These are phyloP conservation scores for Vaccinium myrtillus DNA, from an alignment of 148 eudicot species.

Conservation along the genomic window DNA sequence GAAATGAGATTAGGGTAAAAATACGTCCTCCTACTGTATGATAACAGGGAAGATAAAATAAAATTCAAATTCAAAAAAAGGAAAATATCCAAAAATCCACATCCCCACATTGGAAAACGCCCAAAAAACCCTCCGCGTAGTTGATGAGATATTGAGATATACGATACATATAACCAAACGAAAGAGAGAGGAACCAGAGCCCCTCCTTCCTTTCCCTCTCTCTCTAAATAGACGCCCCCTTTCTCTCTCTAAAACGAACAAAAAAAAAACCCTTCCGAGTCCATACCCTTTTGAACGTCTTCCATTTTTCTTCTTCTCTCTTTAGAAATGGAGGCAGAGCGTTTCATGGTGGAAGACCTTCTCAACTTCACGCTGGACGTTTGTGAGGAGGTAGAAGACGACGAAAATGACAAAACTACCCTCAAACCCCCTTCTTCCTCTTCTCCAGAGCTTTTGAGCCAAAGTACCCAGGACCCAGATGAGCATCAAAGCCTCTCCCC, in stretches of 20 bases:
- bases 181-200: background rate
- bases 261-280: background rate
- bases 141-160: slow-evolving; percentile 10
- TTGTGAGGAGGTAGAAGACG: slow-evolving; percentile 31
- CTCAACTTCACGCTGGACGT: slow-evolving; percentile 39
- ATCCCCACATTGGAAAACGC: slow-evolving; percentile 16
- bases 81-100: background rate
- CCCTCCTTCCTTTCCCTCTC: slow-evolving; percentile 17
- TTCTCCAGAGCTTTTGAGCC: slow-evolving; percentile 9
- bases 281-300: background rate
- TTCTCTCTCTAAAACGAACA: background rate
- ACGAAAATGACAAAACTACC: slow-evolving; percentile 19
- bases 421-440: slow-evolving; percentile 23
- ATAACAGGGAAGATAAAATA: too few species aligned
- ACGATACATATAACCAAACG: slow-evolving; percentile 10
- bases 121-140: slow-evolving; percentile 10
- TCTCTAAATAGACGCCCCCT: slow-evolving; percentile 3
- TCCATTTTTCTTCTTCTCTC: slow-evolving; percentile 5
- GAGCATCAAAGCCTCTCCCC: slow-evolving; percentile 17
- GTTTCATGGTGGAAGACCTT: slow-evolving; percentile 44
- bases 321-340: slow-evolving; percentile 31
- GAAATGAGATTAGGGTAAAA: background rate
- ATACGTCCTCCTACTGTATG: background rate
- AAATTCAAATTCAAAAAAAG: background rate
- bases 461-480: slow-evolving; percentile 13